Evolutionary conservation across 306 rosid genomes (phyloP), one percentile per base, ranked within the genome.

Genomic region (Trifolium subterraneum): DNA sequence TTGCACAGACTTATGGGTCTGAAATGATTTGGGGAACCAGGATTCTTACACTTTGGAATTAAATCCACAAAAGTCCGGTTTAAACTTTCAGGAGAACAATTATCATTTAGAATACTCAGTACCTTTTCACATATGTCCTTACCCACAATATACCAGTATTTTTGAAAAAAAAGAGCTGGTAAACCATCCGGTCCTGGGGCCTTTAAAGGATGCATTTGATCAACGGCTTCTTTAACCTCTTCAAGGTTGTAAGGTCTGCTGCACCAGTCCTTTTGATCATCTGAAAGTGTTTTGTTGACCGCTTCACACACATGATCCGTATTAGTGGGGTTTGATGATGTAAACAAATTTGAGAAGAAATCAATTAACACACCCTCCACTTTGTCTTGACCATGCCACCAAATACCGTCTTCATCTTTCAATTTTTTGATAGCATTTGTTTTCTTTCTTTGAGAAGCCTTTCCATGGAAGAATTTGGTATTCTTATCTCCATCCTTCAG

Each of bases 81-180:
- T 0, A 44, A 3, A 4, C 5, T 13, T 4, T 12, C 4, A 44
- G n/a, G 50, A 1, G 14, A 3, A 2, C 14, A 2, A 44, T 4
- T 13, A 2, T 12, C 5, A 44, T 44, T 44, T 0, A 44, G 5
- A 4, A 44, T 11, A 2, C 15, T 3, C 6, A 44, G 1, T 0
- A 44, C n/a, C n/a, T 0, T 11, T 0, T 0, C 5, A 3, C 4
- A 0, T 0, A 12, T 4, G 1, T 44, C 50, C 1, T 12, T 44
- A 0, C 50, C 50, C 5, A 44, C 15, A 3, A 44, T 12, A 2
- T 9, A 1, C 60, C 29, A 52, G 5, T 18, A 52, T 19, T 18
- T 52, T 8, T 52, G 29, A 27, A 8, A 52, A 8, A 52, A 16
- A 0, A 51, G 12, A 1, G 59, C 11, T 0, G 25, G 59, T 0